These are phyloP conservation scores for Leishmania tarentolae DNA, from an alignment of 208 protist genomes.

Conservation along the genomic window DNA sequence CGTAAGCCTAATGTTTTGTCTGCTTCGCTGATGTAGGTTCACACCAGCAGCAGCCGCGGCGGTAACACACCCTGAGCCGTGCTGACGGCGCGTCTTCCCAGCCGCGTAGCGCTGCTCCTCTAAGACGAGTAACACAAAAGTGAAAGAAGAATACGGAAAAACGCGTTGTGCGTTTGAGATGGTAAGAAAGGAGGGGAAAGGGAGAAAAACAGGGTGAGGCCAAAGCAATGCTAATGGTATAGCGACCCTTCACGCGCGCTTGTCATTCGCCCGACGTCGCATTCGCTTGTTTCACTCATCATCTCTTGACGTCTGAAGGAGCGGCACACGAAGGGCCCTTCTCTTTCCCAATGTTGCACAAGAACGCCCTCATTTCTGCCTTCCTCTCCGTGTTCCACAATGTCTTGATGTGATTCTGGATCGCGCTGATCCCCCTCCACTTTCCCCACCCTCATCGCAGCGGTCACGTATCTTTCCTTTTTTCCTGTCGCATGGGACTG, in stretches of 20 bases:
- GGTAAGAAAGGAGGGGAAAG: neutral
- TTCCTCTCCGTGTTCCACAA: neutral
- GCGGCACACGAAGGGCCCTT: neutral
- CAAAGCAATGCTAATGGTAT: neutral
- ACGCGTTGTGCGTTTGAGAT: neutral
- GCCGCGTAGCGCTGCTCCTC: neutral
- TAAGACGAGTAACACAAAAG: neutral
- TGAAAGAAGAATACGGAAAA: neutral
- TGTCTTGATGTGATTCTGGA: neutral
- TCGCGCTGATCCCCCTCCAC: neutral
- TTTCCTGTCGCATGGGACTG: no score
- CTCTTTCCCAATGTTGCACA: neutral
- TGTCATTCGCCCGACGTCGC: neutral
- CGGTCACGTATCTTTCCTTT: neutral
- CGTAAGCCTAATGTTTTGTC: neutral
- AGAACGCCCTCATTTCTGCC: no score
- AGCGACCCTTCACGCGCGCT: neutral
- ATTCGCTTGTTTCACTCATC: neutral
- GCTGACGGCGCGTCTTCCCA: neutral
- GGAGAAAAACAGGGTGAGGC: neutral
- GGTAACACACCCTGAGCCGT: neutral
- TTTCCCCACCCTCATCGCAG: no score
- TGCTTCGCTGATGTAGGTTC: neutral
- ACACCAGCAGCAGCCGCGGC: neutral
- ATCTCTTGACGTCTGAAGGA: neutral